Base-by-base conservation (phyloP, 352 stramenopile species). In the Globisporangium perplexum region DNA sequence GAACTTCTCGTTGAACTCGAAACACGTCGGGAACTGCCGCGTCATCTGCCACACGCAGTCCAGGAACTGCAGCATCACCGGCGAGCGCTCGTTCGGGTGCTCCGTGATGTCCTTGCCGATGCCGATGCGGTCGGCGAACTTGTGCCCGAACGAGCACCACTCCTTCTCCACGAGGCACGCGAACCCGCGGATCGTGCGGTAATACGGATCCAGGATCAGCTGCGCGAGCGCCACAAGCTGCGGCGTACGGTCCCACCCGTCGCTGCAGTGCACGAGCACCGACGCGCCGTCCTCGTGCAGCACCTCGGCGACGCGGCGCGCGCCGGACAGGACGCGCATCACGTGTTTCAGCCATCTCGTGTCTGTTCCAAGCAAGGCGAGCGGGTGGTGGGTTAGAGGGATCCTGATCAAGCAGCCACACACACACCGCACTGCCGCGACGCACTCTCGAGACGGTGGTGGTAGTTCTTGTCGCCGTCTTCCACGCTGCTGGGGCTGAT, bases 271-370 rank as follows among this genome's bases (percentile, higher is more conserved):
- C 28, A 95, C 84, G 7, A 95, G 65, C 30, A 94, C 84, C 1
- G 77, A 90, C 14, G 83, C 81, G 33, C 81, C 81, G 47, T 91
- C 79, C 66, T 94, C 83, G 46, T 94, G 83, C 4, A 94, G 69
- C n/a, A 92, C 74, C 43, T 93, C 77, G 18, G 84, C 81, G 35
- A 94, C 74, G 33, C 80, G 70, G 23, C 74, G 68, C 1, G 81
- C 84, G 0, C 84, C 84, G 0, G 77, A 87, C 3, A 94, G 57
- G 15, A 94, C 80, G 20, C 86, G 77, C 65, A 97, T 97, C 18
- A 99, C 83, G 63, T 98, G 93, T 52, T 93, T 94, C 23, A 99
- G 76, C 97, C 97, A 99, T 42, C 93, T 88, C 10, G 94, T 98
- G 60, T 97, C 91, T 93, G 50, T 35, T 55, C 12, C 52, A 61